Evolutionary conservation across 2,329 filamentous ascomycete species (phyloP).

Genomic region (Diaporthe australafricana): DNA sequence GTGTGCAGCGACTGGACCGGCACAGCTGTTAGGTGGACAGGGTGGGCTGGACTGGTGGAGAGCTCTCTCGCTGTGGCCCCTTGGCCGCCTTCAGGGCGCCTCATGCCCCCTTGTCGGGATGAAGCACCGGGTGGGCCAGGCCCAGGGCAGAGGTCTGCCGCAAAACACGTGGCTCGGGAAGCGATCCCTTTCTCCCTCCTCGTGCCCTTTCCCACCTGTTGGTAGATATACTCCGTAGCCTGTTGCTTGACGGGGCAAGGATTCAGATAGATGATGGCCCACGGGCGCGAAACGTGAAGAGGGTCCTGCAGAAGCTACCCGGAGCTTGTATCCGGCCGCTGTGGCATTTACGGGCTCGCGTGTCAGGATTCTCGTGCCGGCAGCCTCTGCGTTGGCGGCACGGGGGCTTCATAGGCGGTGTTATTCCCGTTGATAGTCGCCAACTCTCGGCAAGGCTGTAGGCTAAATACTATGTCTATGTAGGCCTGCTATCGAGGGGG

Average conservation of each 20-base stretch:
- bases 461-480: not conserved
- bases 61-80: constrained; percentile 12
- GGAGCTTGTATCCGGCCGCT: constrained; percentile 10
- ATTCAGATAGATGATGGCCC: constrained; percentile 18
- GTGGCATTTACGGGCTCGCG: not conserved
- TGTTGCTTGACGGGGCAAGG: not conserved
- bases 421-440: not conserved
- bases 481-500: too few relatives aligned
- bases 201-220: not conserved
- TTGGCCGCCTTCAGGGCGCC: constrained; percentile 7
- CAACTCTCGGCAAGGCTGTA: not conserved
- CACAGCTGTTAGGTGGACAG: too few relatives aligned
- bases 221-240: not conserved
- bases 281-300: constrained; percentile 17
- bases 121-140: constrained; percentile 16
- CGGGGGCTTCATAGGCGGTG: not conserved
- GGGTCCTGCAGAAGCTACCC: constrained; percentile 9
- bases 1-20: too few relatives aligned
- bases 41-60: constrained; percentile 8
- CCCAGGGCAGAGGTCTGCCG: constrained; percentile 13
- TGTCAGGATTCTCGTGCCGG: not conserved
- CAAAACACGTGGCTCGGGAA: constrained; percentile 22
- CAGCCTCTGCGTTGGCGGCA: not conserved
- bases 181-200: not conserved
- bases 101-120: constrained; percentile 24